Evolutionary conservation across 129 eudicot genomes (phyloP).

Genomic region (Flaveria linearis): DNA sequence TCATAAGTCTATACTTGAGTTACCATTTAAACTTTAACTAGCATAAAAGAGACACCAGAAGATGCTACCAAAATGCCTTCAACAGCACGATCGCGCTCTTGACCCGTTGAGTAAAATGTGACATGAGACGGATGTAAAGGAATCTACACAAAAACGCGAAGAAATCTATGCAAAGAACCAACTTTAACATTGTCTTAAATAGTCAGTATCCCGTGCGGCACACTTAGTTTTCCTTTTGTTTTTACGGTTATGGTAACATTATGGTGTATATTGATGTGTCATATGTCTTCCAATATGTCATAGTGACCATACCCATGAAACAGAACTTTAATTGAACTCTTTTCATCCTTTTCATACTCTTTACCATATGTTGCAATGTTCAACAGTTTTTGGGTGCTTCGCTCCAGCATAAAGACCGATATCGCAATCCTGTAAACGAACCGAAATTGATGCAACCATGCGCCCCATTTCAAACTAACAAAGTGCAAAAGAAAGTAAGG

Average conservation of each 20-base stretch:
- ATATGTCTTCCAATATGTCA: constrained; percentile 58
- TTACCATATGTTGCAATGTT: constrained; percentile 79
- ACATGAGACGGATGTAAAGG: constrained; percentile 18
- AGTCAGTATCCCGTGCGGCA: constrained; percentile 20
- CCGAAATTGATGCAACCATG: neutral
- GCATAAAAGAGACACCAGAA: neutral
- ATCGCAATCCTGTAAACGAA: constrained; percentile 56
- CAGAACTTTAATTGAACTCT: constrained; percentile 30
- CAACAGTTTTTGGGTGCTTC: constrained; percentile 40
- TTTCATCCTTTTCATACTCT: constrained; percentile 60
- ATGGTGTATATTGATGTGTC: constrained; percentile 28
- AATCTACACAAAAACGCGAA: constrained; percentile 46
- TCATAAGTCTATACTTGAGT: constrained; percentile 10
- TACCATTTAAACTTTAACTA: constrained; percentile 1
- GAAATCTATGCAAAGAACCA: constrained; percentile 29
- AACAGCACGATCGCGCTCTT: neutral
- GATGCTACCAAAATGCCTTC: constrained; percentile 11
- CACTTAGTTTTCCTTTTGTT: constrained; percentile 26
- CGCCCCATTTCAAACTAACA: constrained; percentile 8
- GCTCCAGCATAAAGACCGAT: constrained; percentile 68
- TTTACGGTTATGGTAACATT: constrained; percentile 24
- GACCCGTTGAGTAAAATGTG: constrained; percentile 23
- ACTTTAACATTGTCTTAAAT: constrained; percentile 24
- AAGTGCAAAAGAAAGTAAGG: neutral
- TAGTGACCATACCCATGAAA: constrained; percentile 78